Evolutionary conservation across 139 green algal genomes (phyloP), one percentile per base, ranked within the genome.

Genomic region (Picochlorum costavermella): DNA sequence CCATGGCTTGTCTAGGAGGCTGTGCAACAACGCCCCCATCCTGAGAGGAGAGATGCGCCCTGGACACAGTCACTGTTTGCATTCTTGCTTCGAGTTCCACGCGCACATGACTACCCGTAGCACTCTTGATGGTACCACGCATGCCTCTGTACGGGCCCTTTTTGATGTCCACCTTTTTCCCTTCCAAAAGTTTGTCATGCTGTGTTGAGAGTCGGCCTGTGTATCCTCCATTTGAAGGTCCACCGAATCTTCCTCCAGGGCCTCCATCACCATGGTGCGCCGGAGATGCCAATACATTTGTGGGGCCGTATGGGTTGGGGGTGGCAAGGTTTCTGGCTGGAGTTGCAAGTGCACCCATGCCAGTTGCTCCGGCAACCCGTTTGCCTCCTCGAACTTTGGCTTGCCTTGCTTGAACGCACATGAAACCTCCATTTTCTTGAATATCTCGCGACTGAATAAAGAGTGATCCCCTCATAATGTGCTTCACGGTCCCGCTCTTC

Each of bases 61-160:
- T 75, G 44, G 65, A 60, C 5, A 96, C 81, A 6, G 82, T 95
- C 1, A 96, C 82, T 4, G 80, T 82, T 46, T 83, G 83, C 65
- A 83, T 87, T 77, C 90, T 82, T 3, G 90, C 92, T 59, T 96
- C 88, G 59, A 96, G 70, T 86, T 96, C 90, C 29, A 87, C 57
- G 2, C 83, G 76, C n/a, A 88, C 75, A 45, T 91, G 85, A 14
- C 86, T 91, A 20, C 72, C 78, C 4, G 86, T 94, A 55, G 87
- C 84, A n/a, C 83, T 78, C 58, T 89, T 80, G 6, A 96, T 81
- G 8, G 82, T 76, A 1, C 90, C 90, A 2, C 70, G 72, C 79
- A 96, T 96, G 30, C 90, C 82, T 50, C 88, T 82, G 75, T 86
- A 92, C 4, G 77, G 81, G 2, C 84, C 84, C 43, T 80, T 76